A percentile compares a stretch with the other conserved stretches of the same genome.
phyloP scores from a whole-genome alignment of 2,329 filamentous ascomycete genomes.

The Waltergamsia citrina region DNA sequence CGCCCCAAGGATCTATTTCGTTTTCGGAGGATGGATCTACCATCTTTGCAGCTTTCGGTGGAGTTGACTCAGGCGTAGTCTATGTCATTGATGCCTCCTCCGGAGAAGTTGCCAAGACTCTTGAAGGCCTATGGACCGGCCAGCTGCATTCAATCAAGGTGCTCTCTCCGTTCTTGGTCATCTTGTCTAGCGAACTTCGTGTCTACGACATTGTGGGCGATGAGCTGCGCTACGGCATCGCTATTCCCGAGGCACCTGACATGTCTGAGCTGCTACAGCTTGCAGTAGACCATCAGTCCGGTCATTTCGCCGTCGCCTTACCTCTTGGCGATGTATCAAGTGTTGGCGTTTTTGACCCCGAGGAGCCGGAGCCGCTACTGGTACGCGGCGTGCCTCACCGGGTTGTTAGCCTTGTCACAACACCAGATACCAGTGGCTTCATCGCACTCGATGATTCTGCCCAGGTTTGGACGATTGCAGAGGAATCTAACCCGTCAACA shows the following conservation, averaged over 20 bases:
- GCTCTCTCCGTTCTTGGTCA: constrained; percentile 63
- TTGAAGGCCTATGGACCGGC: constrained; percentile 58
- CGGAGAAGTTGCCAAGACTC: constrained; percentile 55
- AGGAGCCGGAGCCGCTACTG: constrained; percentile 48
- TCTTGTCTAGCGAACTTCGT: constrained; percentile 62
- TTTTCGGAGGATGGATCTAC: constrained; percentile 82
- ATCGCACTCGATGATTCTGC: constrained; percentile 67
- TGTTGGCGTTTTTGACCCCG: constrained; percentile 58
- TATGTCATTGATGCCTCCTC: constrained; percentile 68
- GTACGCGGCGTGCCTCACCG: constrained; percentile 45
- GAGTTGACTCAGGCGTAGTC: constrained; percentile 48
- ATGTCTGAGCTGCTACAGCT: constrained; percentile 48
- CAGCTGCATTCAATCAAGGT: constrained; percentile 60
- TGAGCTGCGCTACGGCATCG: constrained; percentile 57
- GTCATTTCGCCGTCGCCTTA: constrained; percentile 57
- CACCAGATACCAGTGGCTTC: constrained; percentile 59
- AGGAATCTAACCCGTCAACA: constrained; percentile 46
- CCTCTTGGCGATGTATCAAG: constrained; percentile 36
- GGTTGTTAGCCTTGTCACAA: constrained; percentile 58
- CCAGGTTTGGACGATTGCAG: constrained; percentile 55
- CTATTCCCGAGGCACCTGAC: constrained; percentile 35
- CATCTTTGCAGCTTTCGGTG: constrained; percentile 58
- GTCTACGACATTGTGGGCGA: constrained; percentile 83
- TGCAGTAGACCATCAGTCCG: constrained; percentile 56
- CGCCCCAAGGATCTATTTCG: constrained; percentile 53